A percentile compares a stretch with the other conserved stretches of the same genome.
phyloP scores from a whole-genome alignment of 306 rosid genomes.

The Mimosa bimucronata region DNA sequence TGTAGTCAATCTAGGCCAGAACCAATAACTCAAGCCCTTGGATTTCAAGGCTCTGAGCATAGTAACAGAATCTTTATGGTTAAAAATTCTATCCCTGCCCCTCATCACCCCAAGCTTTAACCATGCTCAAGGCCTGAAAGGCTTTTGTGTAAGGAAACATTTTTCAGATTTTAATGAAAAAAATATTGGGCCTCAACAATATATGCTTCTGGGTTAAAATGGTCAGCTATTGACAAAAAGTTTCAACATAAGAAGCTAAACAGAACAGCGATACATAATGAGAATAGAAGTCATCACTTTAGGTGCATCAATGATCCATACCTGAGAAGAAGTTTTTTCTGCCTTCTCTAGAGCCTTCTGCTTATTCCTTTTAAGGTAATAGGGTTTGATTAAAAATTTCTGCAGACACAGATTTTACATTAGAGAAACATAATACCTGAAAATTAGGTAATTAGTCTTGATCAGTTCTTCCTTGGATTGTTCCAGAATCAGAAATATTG shows the following conservation, averaged over 20 bases:
- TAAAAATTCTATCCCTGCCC: neutral
- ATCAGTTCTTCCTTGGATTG: neutral
- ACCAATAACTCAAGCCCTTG: neutral
- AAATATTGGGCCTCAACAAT: neutral
- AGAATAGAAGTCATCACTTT: slow-evolving; percentile 19
- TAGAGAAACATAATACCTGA: slow-evolving; percentile 12
- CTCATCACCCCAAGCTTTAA: neutral
- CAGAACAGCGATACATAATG: slow-evolving; percentile 8
- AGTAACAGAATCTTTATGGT: neutral
- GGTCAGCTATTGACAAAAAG: neutral
- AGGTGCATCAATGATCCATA: slow-evolving; percentile 41
- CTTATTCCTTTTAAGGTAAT: slow-evolving; percentile 74
- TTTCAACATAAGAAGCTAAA: slow-evolving; percentile 21
- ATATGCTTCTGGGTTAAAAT: neutral
- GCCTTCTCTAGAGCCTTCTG: slow-evolving; percentile 78
- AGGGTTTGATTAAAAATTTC: slow-evolving; percentile 81
- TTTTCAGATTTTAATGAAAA: neutral
- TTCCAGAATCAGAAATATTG: slow-evolving; percentile 18
- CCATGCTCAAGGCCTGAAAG: neutral
- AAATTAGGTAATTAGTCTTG: slow-evolving; percentile 28
- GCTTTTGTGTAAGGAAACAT: neutral
- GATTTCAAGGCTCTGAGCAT: neutral
- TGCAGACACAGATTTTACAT: slow-evolving; percentile 47
- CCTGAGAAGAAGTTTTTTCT: slow-evolving; percentile 73
- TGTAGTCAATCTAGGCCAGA: neutral